phyloP scores from a whole-genome alignment of 306 rosid species.

The Alnus glutinosa region DNA sequence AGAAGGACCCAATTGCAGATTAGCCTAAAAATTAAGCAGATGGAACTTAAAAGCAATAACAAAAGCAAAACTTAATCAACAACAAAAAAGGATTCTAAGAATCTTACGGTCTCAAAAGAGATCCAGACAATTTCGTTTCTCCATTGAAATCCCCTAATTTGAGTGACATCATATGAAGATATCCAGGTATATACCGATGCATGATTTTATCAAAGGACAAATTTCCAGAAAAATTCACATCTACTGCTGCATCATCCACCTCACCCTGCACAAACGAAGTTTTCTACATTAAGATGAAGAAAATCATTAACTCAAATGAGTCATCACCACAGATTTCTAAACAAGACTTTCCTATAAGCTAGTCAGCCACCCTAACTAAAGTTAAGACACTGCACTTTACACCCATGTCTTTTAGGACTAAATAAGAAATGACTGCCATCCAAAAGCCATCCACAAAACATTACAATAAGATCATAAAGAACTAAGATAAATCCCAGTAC shows the following conservation, averaged over 20 bases:
- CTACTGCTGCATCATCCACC: constrained; percentile 84
- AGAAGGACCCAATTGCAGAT: neutral
- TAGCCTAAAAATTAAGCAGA: constrained; percentile 20
- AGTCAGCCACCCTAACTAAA: neutral
- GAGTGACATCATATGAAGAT: constrained; percentile 61
- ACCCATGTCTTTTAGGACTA: constrained; percentile 8
- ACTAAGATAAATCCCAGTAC: neutral
- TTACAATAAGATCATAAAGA: neutral
- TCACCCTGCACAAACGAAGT: constrained; percentile 62
- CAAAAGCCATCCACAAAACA: neutral
- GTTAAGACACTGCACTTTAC: constrained; percentile 8
- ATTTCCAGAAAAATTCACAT: constrained; percentile 85
- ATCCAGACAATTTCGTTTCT: constrained; percentile 82
- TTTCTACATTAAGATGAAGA: constrained; percentile 19
- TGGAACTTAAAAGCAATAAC: constrained; percentile 21
- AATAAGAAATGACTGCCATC: neutral
- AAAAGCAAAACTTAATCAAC: constrained; percentile 9
- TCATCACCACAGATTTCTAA: neutral
- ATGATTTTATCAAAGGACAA: constrained; percentile 68
- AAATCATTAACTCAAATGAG: constrained; percentile 6
- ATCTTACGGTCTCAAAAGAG: constrained; percentile 84
- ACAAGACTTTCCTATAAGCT: constrained; percentile 1
- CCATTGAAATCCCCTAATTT: constrained; percentile 75
- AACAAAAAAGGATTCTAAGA: constrained; percentile 18
- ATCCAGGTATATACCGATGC: constrained; percentile 71